These are phyloP conservation scores for Saccharata proteae DNA, from an alignment of 2,329 filamentous ascomycete species.

Conservation along the genomic window DNA sequence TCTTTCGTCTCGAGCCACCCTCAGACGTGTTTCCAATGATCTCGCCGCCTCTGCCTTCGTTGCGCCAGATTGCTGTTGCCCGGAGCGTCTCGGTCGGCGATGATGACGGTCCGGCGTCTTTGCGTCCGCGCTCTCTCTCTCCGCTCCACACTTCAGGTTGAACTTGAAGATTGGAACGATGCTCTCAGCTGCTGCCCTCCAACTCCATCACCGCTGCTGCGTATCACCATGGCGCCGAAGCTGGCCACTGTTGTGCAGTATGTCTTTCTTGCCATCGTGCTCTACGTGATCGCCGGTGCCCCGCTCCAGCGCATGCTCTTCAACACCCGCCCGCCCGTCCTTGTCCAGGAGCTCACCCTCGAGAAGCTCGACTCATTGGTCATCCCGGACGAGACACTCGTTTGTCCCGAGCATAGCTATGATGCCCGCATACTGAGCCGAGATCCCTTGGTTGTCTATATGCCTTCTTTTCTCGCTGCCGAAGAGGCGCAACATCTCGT, in stretches of 20 bases:
- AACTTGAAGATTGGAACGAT: too few species aligned
- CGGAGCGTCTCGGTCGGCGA: constrained; percentile 1
- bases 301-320: constrained; percentile 16
- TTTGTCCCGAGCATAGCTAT: constrained; percentile 27
- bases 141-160: constrained; percentile 4
- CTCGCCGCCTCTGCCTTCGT: too few species aligned
- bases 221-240: constrained; percentile 4
- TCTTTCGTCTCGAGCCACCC: too few species aligned
- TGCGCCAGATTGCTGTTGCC: too few species aligned
- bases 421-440: constrained; percentile 38
- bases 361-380: constrained; percentile 26
- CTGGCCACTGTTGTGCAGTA: constrained; percentile 20
- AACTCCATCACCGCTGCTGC: not conserved
- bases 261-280: constrained; percentile 16
- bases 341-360: constrained; percentile 11
- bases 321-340: constrained; percentile 3
- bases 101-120: constrained; percentile 1
- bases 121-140: not conserved
- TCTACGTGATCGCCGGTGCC: constrained; percentile 24
- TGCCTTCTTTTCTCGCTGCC: constrained; percentile 41
- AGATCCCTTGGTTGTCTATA: constrained; percentile 45
- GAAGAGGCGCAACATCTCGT: constrained; percentile 40
- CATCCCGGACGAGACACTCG: constrained; percentile 25
- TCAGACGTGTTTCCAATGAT: too few species aligned
- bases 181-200: too few species aligned